These are phyloP conservation scores for Ustilago sp. DNA, from an alignment of 1,284 basidiomycete genomes.

Conservation along the genomic window DNA sequence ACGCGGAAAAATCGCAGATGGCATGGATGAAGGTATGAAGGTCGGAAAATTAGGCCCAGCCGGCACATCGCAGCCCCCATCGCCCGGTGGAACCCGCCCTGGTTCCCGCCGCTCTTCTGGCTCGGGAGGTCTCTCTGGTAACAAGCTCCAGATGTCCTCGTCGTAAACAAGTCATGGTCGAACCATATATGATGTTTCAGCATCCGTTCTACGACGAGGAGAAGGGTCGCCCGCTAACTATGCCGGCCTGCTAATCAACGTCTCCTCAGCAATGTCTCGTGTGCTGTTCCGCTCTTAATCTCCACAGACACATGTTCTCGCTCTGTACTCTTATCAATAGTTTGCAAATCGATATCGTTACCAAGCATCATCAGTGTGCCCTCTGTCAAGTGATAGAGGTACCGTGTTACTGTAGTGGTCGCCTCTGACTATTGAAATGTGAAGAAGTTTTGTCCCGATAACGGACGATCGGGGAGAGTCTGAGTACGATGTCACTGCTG, in stretches of 20 bases:
- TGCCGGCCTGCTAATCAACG: background rate
- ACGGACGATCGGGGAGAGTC: too few species aligned
- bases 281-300: background rate
- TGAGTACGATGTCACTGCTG: too few species aligned
- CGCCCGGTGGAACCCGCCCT: slow-evolving; percentile 57
- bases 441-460: too few species aligned
- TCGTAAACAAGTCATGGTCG: slow-evolving; percentile 17
- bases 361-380: background rate
- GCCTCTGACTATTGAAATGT: background rate
- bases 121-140: slow-evolving; percentile 61
- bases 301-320: slow-evolving; percentile 5
- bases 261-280: background rate
- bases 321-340: slow-evolving; percentile 10
- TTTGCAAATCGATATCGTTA: slow-evolving; percentile 13
- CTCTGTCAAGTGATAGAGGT: background rate
- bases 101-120: slow-evolving; percentile 64
- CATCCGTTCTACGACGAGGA: slow-evolving; percentile 6
- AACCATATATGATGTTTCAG: slow-evolving; percentile 2
- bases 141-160: slow-evolving; percentile 63
- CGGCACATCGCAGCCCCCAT: slow-evolving; percentile 64
- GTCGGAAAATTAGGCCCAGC: slow-evolving; percentile 66
- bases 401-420: background rate
- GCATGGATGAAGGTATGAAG: slow-evolving; percentile 52
- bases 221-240: background rate
- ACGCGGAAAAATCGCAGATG: background rate